Evolutionary conservation across 306 rosid species (phyloP).

Genomic region (Quercus alba): DNA sequence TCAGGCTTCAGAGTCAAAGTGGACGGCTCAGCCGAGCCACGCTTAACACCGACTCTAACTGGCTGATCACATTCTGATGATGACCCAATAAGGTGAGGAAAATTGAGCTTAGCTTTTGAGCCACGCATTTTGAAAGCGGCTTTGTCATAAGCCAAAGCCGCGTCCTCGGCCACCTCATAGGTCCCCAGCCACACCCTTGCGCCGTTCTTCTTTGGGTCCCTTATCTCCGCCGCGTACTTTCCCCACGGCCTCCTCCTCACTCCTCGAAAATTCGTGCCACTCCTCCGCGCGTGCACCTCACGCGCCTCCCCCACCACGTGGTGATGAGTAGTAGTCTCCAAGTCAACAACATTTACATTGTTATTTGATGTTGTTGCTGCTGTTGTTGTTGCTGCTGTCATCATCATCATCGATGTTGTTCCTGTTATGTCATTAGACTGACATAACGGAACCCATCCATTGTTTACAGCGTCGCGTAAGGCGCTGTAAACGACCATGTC

Average conservation of each 20-base stretch:
- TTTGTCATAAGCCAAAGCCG: slow-evolving; percentile 59
- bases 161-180: slow-evolving; percentile 42
- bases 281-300: not conserved
- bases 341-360: not conserved
- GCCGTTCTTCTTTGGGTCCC: slow-evolving; percentile 44
- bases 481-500: slow-evolving; percentile 5
- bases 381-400: no score
- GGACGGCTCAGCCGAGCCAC: not conserved
- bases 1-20: not conserved
- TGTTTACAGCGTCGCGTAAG: not conserved
- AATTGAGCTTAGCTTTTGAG: slow-evolving; percentile 51
- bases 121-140: slow-evolving; percentile 61
- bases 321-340: no score
- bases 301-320: not conserved
- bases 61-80: not conserved
- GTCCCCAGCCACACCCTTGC: slow-evolving; percentile 62
- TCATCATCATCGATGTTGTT: no score
- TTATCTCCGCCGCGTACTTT: slow-evolving; percentile 57
- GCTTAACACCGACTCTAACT: not conserved
- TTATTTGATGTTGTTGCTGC: not conserved
- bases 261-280: slow-evolving; percentile 30
- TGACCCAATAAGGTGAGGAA: slow-evolving; percentile 47
- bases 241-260: slow-evolving; percentile 65
- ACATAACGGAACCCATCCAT: not conserved
- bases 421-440: not conserved